phyloP scores from a whole-genome alignment of 2,329 filamentous ascomycete genomes.

The Penicillium fuscoglaucum region DNA sequence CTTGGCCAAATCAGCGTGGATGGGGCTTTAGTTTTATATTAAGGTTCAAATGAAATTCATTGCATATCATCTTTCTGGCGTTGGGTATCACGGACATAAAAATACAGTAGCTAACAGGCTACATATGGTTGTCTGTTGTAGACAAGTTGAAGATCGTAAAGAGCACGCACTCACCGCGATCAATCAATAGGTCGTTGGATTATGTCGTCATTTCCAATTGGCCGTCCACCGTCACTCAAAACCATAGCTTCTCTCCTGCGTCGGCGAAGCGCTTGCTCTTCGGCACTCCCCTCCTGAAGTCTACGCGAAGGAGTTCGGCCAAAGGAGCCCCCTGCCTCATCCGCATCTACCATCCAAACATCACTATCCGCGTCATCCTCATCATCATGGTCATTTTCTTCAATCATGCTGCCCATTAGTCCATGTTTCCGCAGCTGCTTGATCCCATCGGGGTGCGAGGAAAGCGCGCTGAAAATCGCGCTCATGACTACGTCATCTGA shows the following conservation, averaged over 20 bases:
- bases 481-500: slow-evolving; percentile 47
- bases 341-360: slow-evolving; percentile 54
- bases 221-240: slow-evolving; percentile 78
- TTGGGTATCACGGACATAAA: slow-evolving; percentile 36
- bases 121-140: not conserved
- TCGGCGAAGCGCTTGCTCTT: slow-evolving; percentile 70
- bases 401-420: slow-evolving; percentile 45
- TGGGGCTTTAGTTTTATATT: slow-evolving; percentile 53
- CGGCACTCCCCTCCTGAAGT: slow-evolving; percentile 35
- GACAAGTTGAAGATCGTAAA: not conserved
- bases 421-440: slow-evolving; percentile 46
- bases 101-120: slow-evolving; percentile 13
- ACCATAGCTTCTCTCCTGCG: slow-evolving; percentile 87
- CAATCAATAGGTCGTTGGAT: slow-evolving; percentile 59
- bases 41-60: slow-evolving; percentile 6
- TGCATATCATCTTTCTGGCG: slow-evolving; percentile 16
- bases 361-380: slow-evolving; percentile 53
- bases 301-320: slow-evolving; percentile 34
- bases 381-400: slow-evolving; percentile 50
- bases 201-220: slow-evolving; percentile 73
- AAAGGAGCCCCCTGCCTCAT: slow-evolving; percentile 50
- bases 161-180: not conserved
- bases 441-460: slow-evolving; percentile 39
- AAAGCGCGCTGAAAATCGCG: slow-evolving; percentile 43
- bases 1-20: slow-evolving; percentile 78